These are phyloP conservation scores for Aureobasidium sp. DNA, from an alignment of 2,329 filamentous ascomycete genomes.

Conservation along the genomic window DNA sequence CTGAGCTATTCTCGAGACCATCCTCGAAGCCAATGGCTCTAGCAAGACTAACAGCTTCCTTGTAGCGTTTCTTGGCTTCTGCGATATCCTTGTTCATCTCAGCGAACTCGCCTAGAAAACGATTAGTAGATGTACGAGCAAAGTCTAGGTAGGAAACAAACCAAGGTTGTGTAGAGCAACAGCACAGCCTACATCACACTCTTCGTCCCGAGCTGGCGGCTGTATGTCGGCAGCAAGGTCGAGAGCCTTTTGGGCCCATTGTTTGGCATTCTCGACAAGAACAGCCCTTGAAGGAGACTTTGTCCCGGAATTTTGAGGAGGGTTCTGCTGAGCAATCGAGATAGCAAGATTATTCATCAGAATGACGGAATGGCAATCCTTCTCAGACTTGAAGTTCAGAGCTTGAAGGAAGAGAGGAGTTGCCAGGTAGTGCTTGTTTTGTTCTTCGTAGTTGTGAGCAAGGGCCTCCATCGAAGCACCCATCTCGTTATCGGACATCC, in stretches of 20 bases:
- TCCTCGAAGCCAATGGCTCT: conserved; percentile 42
- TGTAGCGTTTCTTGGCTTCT: conserved; percentile 61
- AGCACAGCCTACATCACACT: conserved; percentile 78
- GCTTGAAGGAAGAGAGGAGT: conserved; percentile 83
- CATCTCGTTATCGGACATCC: conserved; percentile 63
- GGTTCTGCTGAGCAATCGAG: conserved; percentile 60
- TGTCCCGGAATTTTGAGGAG: conserved; percentile 26
- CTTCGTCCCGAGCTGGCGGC: conserved; percentile 60
- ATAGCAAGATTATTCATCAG: conserved; percentile 81
- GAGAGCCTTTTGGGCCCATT: conserved; percentile 75
- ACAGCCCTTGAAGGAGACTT: conserved; percentile 39
- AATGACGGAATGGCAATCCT: conserved; percentile 69
- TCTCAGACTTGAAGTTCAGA: conserved; percentile 57
- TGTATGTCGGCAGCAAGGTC: conserved; percentile 58
- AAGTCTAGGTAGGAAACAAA: neutral
- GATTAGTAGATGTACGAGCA: neutral
- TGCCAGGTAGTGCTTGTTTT: conserved; percentile 70
- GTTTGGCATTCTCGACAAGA: conserved; percentile 61
- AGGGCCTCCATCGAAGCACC: conserved; percentile 59
- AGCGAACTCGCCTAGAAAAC: conserved; percentile 59
- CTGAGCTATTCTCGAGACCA: conserved; percentile 36
- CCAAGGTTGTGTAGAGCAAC: conserved; percentile 73
- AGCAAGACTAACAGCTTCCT: conserved; percentile 57
- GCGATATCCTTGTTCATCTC: conserved; percentile 61
- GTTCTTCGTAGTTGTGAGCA: conserved; percentile 66